Percentiles rank a stretch among this genome's conserved stretches.
Conservation (phyloP, 495 filamentous ascomycete genomes). For the Ramalina intermedia region DNA sequence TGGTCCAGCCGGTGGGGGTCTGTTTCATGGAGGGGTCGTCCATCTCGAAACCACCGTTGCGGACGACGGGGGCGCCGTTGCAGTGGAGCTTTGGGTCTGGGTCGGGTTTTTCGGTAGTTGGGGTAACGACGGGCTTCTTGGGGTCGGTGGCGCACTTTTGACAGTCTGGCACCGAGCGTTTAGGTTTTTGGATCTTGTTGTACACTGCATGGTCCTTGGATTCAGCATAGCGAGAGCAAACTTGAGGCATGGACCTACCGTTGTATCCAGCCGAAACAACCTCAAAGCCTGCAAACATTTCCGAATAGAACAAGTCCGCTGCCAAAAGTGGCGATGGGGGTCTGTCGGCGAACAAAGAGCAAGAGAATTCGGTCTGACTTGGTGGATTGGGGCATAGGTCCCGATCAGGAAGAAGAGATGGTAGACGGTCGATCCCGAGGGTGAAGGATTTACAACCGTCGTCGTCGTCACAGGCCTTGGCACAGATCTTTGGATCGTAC, state of each 20-base stretch:
- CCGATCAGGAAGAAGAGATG: no score
- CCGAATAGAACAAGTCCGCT: background rate
- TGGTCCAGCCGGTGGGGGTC: background rate
- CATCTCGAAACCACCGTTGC: background rate
- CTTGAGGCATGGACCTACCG: background rate
- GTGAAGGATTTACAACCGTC: background rate
- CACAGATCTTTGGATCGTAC: background rate
- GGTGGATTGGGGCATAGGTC: slow-evolving; percentile 3
- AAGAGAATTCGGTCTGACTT: background rate
- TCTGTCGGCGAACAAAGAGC: background rate
- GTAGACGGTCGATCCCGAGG: background rate
- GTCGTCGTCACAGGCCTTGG: background rate
- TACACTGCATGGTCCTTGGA: background rate
- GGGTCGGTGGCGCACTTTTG: no score
- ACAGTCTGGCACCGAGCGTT: no score
- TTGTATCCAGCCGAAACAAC: background rate
- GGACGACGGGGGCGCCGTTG: background rate
- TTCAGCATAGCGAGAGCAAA: background rate
- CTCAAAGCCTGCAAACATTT: background rate
- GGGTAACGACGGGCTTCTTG: no score
- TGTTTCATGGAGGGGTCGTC: background rate
- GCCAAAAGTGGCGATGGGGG: background rate
- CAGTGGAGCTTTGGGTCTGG: background rate
- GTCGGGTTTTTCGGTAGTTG: no score
- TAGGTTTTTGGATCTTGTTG: background rate